These are phyloP conservation scores for Pseudogymnoascus sp. DNA, from an alignment of 2,329 filamentous ascomycete species.

Conservation along the genomic window DNA sequence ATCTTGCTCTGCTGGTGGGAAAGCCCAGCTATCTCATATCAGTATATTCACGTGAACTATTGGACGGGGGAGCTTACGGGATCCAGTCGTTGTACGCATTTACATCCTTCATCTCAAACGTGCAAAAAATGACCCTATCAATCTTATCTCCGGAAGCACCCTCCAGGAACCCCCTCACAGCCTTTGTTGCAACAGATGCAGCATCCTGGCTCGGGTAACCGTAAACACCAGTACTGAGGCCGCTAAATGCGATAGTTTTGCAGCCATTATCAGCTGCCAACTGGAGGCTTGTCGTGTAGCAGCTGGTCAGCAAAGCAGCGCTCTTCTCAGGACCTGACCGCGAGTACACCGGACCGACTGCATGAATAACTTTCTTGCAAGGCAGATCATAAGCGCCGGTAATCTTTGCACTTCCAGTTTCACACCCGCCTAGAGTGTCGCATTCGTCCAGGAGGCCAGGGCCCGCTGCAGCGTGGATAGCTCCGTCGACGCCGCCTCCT, in stretches of 20 bases:
- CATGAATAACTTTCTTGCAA: conserved; percentile 74
- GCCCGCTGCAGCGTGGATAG: conserved; percentile 81
- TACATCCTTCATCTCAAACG: conserved; percentile 72
- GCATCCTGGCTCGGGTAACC: conserved; percentile 73
- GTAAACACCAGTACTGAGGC: conserved; percentile 83
- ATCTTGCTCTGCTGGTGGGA: conserved; percentile 39
- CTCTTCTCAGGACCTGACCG: conserved; percentile 33
- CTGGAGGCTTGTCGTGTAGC: conserved; percentile 66
- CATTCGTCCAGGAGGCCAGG: conserved; percentile 63
- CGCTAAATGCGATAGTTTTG: conserved; percentile 71
- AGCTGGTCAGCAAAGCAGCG: conserved; percentile 44
- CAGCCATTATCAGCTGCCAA: conserved; percentile 62
- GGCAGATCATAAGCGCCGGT: conserved; percentile 72
- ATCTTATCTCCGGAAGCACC: conserved; percentile 43
- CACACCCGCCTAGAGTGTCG: conserved; percentile 61
- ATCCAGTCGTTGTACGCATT: conserved; percentile 61
- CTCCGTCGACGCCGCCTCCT: conserved; percentile 84
- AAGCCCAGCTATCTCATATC: conserved; percentile 34
- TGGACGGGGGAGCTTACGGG: conserved; percentile 54
- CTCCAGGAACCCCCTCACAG: conserved; percentile 50
- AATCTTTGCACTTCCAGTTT: conserved; percentile 74
- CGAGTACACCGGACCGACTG: conserved; percentile 77
- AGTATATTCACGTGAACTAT: not conserved
- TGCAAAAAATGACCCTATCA: conserved; percentile 75
- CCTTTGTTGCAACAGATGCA: conserved; percentile 60